These are phyloP conservation scores for Dissophora ornata DNA, from an alignment of 192 early-diverging fungal genomes.

Conservation along the genomic window DNA sequence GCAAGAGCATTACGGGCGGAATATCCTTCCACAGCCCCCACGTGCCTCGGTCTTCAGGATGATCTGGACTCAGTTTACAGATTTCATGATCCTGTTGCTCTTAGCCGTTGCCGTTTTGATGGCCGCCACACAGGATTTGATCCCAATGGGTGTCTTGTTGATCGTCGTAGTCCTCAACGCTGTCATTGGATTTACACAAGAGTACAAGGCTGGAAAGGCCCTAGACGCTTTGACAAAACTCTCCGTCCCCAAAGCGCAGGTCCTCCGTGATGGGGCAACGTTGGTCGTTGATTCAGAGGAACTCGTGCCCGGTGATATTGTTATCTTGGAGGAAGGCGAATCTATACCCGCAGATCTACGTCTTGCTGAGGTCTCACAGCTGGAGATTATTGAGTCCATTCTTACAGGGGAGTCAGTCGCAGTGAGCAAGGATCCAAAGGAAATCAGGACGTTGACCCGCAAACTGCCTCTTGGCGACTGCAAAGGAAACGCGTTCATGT, in stretches of 20 bases:
- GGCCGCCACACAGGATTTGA: conserved; percentile 87
- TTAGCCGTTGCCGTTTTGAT: conserved; percentile 84
- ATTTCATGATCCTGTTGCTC: conserved; percentile 95
- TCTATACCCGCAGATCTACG: conserved; percentile 85
- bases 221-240: conserved; percentile 80
- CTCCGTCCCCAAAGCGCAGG: conserved; percentile 75
- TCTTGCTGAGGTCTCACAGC: conserved; percentile 75
- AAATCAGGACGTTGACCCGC: conserved; percentile 75
- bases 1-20: conserved; percentile 84
- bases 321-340: conserved; percentile 85
- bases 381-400: conserved; percentile 85
- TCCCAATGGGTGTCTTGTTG: conserved; percentile 70
- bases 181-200: conserved; percentile 93
- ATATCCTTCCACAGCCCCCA: conserved; percentile 86
- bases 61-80: conserved; percentile 88
- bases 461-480: conserved; percentile 86
- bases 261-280: conserved; percentile 76
- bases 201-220: conserved; percentile 94
- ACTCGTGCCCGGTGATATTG: conserved; percentile 86
- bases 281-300: conserved; percentile 71
- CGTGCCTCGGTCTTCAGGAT: conserved; percentile 73
- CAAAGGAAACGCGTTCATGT: conserved; percentile 97
- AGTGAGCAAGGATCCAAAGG: conserved; percentile 70
- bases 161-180: conserved; percentile 88
- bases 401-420: conserved; percentile 86